A percentile compares a stretch with the other conserved stretches of the same genome.
Evolutionary conservation across 148 eudicot genomes (phyloP).

Genomic region (Vaccinium macrocarpon): DNA sequence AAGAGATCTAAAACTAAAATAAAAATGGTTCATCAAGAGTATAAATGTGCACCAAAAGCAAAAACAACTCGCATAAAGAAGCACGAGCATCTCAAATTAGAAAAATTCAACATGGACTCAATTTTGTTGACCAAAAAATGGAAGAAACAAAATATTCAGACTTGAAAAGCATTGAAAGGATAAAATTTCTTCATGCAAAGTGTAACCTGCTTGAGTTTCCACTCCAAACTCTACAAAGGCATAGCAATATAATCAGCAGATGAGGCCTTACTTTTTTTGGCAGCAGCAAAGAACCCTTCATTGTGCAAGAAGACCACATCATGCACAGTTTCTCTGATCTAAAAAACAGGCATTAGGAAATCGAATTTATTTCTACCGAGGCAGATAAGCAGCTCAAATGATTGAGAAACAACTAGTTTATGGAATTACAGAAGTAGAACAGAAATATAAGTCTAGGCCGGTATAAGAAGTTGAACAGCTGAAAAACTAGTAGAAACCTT

Average conservation of each 20-base stretch:
- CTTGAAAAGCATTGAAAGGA: background rate
- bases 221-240: background rate
- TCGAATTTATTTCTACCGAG: background rate
- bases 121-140: background rate
- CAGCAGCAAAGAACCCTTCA: conserved; percentile 70
- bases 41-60: background rate
- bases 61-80: background rate
- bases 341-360: conserved; percentile 22
- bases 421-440: background rate
- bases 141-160: background rate
- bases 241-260: no score
- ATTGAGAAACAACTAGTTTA: background rate
- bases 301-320: conserved; percentile 84
- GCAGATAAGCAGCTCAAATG: conserved; percentile 1
- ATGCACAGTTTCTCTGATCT: conserved; percentile 82
- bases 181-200: background rate
- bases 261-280: conserved; percentile 67
- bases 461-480: background rate
- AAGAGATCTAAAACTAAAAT: background rate
- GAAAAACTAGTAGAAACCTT: background rate
- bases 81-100: background rate
- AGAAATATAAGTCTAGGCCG: background rate
- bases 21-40: background rate
- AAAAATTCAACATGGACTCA: background rate
- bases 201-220: background rate